Percentiles rank a stretch among this genome's conserved stretches.
Conservation (phyloP, 768 basidiomycete species). For the Pisolithus albus region DNA sequence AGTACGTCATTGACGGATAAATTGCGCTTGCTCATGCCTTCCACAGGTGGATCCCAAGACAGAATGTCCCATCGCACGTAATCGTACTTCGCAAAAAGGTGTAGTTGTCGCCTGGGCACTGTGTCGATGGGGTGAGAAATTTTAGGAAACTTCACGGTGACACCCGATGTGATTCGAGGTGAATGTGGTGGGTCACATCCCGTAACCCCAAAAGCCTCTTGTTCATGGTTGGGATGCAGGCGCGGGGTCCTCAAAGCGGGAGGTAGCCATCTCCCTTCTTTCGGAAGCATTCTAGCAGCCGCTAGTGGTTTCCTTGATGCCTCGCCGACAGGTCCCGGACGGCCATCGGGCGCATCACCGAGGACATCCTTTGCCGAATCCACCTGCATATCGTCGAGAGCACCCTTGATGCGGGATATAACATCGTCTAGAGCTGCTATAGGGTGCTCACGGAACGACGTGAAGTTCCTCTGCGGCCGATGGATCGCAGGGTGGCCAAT, state of each 20-base stretch:
- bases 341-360: conserved; percentile 19
- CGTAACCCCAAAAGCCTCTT: conserved; percentile 43
- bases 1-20: conserved; percentile 60
- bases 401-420: conserved; percentile 83
- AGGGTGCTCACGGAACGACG: conserved; percentile 39
- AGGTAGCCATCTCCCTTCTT: conserved; percentile 49
- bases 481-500: conserved; percentile 16
- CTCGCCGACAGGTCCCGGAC: conserved; percentile 11
- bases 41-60: conserved; percentile 66
- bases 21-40: conserved; percentile 55
- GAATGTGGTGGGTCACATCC: conserved; percentile 42
- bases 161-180: conserved; percentile 34
- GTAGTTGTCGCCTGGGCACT: conserved; percentile 43
- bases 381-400: conserved; percentile 60
- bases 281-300: conserved; percentile 16
- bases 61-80: conserved; percentile 56
- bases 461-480: conserved; percentile 16
- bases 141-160: conserved; percentile 44
- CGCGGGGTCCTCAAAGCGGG: conserved; percentile 42
- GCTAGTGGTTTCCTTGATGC: conserved; percentile 16
- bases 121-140: conserved; percentile 36
- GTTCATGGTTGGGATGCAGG: conserved; percentile 30
- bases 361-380: conserved; percentile 26
- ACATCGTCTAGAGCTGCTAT: conserved; percentile 77
- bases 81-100: conserved; percentile 32